Evolutionary conservation across 139 green algal genomes (phyloP), one percentile per base, ranked within the genome.

Genomic region (Micractinium sp.): DNA sequence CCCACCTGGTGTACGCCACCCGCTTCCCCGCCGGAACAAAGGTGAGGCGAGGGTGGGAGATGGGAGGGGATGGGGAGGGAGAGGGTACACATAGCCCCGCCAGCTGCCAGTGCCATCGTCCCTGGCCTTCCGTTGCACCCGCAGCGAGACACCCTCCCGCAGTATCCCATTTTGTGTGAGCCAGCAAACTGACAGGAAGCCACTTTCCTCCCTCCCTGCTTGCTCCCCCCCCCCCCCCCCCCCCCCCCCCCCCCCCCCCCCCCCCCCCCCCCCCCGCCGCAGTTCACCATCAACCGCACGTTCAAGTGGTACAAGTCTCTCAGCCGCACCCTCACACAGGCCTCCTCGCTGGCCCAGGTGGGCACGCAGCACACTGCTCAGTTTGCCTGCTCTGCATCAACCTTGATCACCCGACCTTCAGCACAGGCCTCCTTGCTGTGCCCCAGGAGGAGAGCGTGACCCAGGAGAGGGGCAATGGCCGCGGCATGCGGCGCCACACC

Each of bases 1-100:
- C 74, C n/a, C 82, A 76, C 79, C 82, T 95, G 1, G 79, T 95
- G 35, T 93, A 92, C 53, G 87, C 91, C 27, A 92, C 90, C 13
- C 89, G 93, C 53, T 95, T 92, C 82, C 93, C 93, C 1, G 18
- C 81, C 22, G 91, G 92, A n/a, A 88, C 85, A 18, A 69, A 82
- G 85, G 71, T 88, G 83, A 0, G 80, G 7, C 12, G 14, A 61
- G 33, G 14, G 14, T n/a, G 74, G 74, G 27, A 77, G 31, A 20
- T 33, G 23, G 76, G 2, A 36, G 36, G 67, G 67, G 1, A 35
- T 2, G 67, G 63, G 63, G 63, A 71, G 19, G 63, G 63, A 27
- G 63, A 33, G 67, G 67, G 67, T 23, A 22, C 23, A 14, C n/a
- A 75, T 5, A 35, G 22, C 3, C 14, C 66, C 9, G 66, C 23